Evolutionary conservation across 106 monocot species (phyloP).

Genomic region (Cymbidium sinense): DNA sequence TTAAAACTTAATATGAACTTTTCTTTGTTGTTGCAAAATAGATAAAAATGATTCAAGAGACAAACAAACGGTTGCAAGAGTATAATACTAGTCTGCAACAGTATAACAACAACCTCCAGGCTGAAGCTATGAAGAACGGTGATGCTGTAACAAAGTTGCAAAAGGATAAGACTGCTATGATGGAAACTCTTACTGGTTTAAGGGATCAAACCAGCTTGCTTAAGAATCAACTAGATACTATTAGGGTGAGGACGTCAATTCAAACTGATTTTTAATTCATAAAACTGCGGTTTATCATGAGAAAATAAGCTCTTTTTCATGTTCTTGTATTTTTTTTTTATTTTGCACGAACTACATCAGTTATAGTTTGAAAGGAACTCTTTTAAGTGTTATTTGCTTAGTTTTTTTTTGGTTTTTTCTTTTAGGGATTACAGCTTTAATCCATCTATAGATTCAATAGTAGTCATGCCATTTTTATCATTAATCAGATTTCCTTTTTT

Average conservation of each 20-base stretch:
- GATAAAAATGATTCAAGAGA: constrained; percentile 73
- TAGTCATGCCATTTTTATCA: background rate
- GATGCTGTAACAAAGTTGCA: constrained; percentile 55
- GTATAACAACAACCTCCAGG: constrained; percentile 85
- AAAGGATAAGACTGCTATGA: constrained; percentile 73
- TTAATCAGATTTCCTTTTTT: background rate
- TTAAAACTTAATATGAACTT: background rate
- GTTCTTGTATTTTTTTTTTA: background rate
- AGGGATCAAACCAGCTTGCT: constrained; percentile 47
- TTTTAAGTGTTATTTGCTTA: background rate
- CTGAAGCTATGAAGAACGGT: constrained; percentile 41
- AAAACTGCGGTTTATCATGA: background rate
- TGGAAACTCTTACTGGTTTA: constrained; percentile 46
- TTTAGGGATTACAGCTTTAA: background rate
- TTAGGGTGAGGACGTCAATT: constrained; percentile 54
- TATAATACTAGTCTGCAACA: constrained; percentile 86
- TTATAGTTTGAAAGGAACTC: background rate
- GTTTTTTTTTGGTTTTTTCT: background rate
- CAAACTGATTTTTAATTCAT: background rate
- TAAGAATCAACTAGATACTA: constrained; percentile 58
- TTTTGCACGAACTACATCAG: background rate
- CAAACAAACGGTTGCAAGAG: constrained; percentile 68
- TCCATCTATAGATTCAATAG: too few relatives aligned
- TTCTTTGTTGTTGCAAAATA: constrained; percentile 15
- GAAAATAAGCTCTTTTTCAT: background rate